A percentile compares a stretch with the other conserved stretches of the same genome.
These are phyloP conservation scores for Aspergillus ibericus DNA, from an alignment of 2,329 filamentous ascomycete genomes.

Conservation along the genomic window DNA sequence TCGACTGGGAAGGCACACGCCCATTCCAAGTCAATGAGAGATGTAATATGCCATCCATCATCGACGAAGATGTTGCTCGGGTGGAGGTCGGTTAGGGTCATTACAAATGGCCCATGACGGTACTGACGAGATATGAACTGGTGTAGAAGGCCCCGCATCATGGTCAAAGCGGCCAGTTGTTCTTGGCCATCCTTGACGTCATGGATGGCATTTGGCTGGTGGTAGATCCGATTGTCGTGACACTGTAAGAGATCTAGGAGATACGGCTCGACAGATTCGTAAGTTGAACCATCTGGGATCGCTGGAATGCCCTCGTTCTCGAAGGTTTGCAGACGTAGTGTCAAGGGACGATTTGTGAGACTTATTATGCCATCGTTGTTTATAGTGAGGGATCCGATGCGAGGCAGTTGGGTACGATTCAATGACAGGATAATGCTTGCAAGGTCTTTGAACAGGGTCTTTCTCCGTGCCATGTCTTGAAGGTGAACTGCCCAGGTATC, in stretches of 20 bases:
- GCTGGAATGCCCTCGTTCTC: slow-evolving; percentile 29
- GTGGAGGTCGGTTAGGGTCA: slow-evolving; percentile 43
- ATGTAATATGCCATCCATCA: slow-evolving; percentile 36
- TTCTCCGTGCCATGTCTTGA: slow-evolving; percentile 10
- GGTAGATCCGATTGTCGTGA: slow-evolving; percentile 27
- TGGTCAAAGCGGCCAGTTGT: slow-evolving; percentile 29
- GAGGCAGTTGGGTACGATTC: slow-evolving; percentile 23
- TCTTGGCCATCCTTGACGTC: slow-evolving; percentile 27
- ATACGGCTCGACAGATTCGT: slow-evolving; percentile 27
- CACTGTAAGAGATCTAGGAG: slow-evolving; percentile 25
- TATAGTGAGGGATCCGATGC: slow-evolving; percentile 36
- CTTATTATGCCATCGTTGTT: slow-evolving; percentile 23
- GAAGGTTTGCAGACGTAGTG: slow-evolving; percentile 23
- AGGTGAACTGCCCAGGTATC: slow-evolving; percentile 8
- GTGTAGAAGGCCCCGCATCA: slow-evolving; percentile 27
- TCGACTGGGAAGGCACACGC: slow-evolving; percentile 32
- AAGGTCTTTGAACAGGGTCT: slow-evolving; percentile 14
- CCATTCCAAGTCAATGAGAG: slow-evolving; percentile 40
- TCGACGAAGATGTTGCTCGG: slow-evolving; percentile 41
- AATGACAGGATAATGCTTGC: slow-evolving; percentile 17
- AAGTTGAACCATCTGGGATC: slow-evolving; percentile 26
- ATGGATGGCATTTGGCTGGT: slow-evolving; percentile 31
- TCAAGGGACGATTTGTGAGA: slow-evolving; percentile 28
- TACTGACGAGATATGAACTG: slow-evolving; percentile 31
- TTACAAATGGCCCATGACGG: slow-evolving; percentile 37